Evolutionary conservation across 441 rosid species (phyloP).

Genomic region (Brassica balearica): DNA sequence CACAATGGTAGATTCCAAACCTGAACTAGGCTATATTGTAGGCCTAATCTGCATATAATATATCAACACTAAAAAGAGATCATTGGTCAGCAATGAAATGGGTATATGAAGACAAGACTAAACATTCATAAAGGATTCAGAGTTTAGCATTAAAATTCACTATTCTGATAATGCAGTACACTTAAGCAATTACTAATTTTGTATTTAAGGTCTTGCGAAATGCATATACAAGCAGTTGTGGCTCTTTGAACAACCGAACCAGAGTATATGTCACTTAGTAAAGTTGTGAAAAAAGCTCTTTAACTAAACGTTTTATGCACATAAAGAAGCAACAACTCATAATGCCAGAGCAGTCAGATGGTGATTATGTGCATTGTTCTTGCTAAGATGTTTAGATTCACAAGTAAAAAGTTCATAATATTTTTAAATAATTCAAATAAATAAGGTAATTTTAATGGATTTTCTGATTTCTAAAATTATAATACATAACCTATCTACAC

Average conservation of each 20-base stretch:
- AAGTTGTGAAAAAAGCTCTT: background rate
- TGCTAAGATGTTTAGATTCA: background rate
- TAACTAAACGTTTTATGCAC: background rate
- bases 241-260: background rate
- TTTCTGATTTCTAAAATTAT: background rate
- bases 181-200: background rate
- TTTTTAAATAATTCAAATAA: background rate
- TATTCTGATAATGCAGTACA: background rate
- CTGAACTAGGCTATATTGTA: background rate
- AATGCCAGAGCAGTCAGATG: background rate
- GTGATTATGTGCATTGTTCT: background rate
- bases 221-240: background rate
- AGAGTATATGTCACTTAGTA: background rate
- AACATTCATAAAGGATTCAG: background rate
- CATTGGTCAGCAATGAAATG: background rate
- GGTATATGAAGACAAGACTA: background rate
- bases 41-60: background rate
- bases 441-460: background rate
- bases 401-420: background rate
- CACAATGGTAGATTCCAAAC: background rate
- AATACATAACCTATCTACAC: slow-evolving; percentile 23
- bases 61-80: background rate
- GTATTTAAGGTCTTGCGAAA: background rate
- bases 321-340: background rate
- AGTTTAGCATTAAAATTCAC: background rate